Base-by-base conservation (phyloP, 2,329 filamentous ascomycete genomes). In the Fusarium musae region DNA sequence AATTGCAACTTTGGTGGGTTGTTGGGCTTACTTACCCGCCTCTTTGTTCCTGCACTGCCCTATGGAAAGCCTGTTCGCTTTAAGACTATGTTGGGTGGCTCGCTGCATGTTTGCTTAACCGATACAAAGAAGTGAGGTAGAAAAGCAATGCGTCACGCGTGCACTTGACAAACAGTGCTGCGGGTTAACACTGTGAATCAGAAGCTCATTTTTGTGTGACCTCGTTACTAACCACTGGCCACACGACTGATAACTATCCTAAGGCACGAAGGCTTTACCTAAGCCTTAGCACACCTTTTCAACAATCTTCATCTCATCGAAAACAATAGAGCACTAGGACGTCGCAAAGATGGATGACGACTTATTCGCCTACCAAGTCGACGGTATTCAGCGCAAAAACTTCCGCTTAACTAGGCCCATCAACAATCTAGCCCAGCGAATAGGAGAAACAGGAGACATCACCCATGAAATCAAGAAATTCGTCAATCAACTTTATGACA, bases 111-210 rank as follows among this genome's bases (percentile, higher is more conserved):
- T 49, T 12, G 1, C 2, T 9, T 9, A 17, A 7, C 46, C 21
- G 12, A 32, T n/a, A 15, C 4, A 4, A 32, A 17, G 26, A n/a
- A 1, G 1, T 9, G 0, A 32, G 0, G 1, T 32, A 10, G 1
- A 12, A n/a, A 2, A 4, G 1, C 7, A 9, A 15, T 49, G 46
- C 28, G 23, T 23, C 23, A 23, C 23, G 23, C 23, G 15, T 30
- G 13, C 21, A 32, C 21, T 21, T 7, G 21, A n/a, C 10, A 49
- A 12, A 16, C 21, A 49, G 28, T 49, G 46, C 28, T n/a, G 19
- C 13, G 28, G 6, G 9, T 6, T 12, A 11, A 2, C 19, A 30
- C 46, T 11, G 3, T 49, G 28, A 49, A 2, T 50, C 28, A 50
- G 28, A 50, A 23, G 28, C 28, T 30, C 28, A 9, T 11, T 32